A percentile compares a stretch with the other conserved stretches of the same genome.
Conservation (phyloP, 495 filamentous ascomycete species). For the Monascus purpureus region DNA sequence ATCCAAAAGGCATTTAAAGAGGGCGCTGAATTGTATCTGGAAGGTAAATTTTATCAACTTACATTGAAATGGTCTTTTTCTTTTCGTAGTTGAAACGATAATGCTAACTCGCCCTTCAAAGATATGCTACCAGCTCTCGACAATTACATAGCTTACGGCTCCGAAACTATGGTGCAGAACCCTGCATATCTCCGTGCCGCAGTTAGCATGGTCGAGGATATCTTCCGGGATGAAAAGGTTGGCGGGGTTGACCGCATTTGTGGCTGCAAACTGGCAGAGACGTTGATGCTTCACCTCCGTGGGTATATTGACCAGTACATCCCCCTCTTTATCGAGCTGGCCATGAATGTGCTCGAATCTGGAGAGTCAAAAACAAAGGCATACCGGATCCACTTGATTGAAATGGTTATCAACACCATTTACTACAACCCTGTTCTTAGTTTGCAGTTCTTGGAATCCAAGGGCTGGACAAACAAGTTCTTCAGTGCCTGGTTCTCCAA, state of each 20-base stretch:
- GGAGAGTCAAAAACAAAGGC: slow-evolving; percentile 66
- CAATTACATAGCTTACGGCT: slow-evolving; percentile 90
- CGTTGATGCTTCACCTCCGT: slow-evolving; percentile 88
- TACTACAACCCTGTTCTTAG: slow-evolving; percentile 86
- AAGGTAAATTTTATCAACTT: slow-evolving; percentile 20
- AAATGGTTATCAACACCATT: slow-evolving; percentile 96
- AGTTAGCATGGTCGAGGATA: slow-evolving; percentile 66
- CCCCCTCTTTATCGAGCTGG: slow-evolving; percentile 73
- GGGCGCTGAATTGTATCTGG: slow-evolving; percentile 92
- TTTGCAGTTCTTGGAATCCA: slow-evolving; percentile 73
- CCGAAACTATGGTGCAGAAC: slow-evolving; percentile 61
- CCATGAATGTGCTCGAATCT: slow-evolving; percentile 65
- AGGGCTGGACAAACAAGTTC: slow-evolving; percentile 98
- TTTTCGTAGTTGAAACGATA: background rate
- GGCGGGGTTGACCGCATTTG: slow-evolving; percentile 93
- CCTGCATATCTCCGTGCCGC: slow-evolving; percentile 77
- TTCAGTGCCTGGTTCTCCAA: slow-evolving; percentile 96
- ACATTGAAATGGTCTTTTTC: background rate
- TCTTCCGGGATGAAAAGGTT: slow-evolving; percentile 74
- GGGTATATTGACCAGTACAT: slow-evolving; percentile 81
- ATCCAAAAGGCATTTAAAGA: slow-evolving; percentile 96
- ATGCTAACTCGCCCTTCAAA: too few species aligned
- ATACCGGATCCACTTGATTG: slow-evolving; percentile 91
- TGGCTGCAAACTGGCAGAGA: slow-evolving; percentile 96
- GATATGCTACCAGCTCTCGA: slow-evolving; percentile 97